phyloP scores from a whole-genome alignment of 257 asterid genomes.

The Buddleja alternifolia region DNA sequence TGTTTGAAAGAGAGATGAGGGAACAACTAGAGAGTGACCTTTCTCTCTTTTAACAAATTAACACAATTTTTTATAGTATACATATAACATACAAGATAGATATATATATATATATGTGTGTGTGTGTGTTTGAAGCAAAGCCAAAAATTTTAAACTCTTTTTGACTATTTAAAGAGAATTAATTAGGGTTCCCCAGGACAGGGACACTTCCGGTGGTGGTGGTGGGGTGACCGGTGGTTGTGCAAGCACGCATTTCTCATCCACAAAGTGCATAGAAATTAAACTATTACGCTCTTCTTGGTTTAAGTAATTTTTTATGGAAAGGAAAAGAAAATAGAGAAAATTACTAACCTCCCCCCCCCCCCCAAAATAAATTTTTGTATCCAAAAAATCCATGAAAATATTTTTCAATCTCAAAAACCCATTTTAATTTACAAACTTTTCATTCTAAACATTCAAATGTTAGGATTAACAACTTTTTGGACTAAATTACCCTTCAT shows the following conservation, averaged over 20 bases:
- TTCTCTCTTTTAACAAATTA: neutral
- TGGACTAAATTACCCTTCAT: too few species aligned
- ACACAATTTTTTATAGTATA: neutral
- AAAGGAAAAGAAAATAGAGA: too few species aligned
- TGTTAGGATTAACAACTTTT: too few species aligned
- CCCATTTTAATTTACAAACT: too few species aligned
- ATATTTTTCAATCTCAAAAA: too few species aligned
- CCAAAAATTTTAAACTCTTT: slow-evolving; percentile 13
- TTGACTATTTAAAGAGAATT: slow-evolving; percentile 33
- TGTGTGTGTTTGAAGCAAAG: neutral
- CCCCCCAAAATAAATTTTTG: too few species aligned
- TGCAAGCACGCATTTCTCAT: neutral
- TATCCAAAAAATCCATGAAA: too few species aligned
- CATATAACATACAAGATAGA: neutral
- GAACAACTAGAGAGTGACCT: slow-evolving; percentile 48
- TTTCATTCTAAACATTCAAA: too few species aligned
- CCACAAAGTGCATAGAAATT: neutral
- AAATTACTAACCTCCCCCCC: too few species aligned
- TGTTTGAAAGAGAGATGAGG: slow-evolving; percentile 41
- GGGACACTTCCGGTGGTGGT: slow-evolving; percentile 22
- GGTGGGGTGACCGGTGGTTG: slow-evolving; percentile 1
- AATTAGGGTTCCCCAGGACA: slow-evolving; percentile 41
- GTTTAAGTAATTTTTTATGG: too few species aligned
- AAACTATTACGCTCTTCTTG: too few species aligned
- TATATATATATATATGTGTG: neutral